These are phyloP conservation scores for Punctularia strigosozonata DNA, from an alignment of 768 basidiomycete genomes.

Conservation along the genomic window DNA sequence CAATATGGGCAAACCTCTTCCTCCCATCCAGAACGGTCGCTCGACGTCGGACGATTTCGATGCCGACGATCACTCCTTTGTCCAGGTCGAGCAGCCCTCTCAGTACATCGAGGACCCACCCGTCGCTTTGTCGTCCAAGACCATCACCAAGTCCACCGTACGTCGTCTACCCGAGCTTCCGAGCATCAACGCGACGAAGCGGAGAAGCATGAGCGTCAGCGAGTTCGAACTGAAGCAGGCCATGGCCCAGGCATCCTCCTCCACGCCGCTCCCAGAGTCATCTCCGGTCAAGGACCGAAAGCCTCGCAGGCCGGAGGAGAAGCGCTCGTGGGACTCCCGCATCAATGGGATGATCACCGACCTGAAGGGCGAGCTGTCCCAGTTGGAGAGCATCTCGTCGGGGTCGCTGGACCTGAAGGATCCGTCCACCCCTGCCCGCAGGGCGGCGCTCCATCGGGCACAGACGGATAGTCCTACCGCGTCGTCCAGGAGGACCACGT, in stretches of 20 bases:
- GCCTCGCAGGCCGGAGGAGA: constrained; percentile 20
- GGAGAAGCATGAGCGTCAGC: constrained; percentile 66
- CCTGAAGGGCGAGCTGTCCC: constrained; percentile 61
- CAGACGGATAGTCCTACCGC: constrained; percentile 20
- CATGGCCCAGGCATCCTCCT: constrained; percentile 22
- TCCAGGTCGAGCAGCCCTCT: constrained; percentile 41
- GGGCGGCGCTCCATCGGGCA: constrained; percentile 20
- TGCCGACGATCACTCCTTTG: constrained; percentile 42
- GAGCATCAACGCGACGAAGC: constrained; percentile 28
- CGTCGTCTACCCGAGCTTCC: constrained; percentile 7
- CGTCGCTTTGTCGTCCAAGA: no score
- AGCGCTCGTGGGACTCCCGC: constrained; percentile 30
- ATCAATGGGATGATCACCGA: constrained; percentile 58
- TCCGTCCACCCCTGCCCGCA: constrained; percentile 44
- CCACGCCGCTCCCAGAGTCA: constrained; percentile 25
- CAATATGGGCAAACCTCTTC: constrained; percentile 49
- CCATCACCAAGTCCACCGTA: constrained; percentile 14
- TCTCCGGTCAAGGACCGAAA: no score
- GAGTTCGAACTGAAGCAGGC: constrained; percentile 46
- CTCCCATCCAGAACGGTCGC: constrained; percentile 34
- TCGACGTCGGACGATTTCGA: constrained; percentile 26
- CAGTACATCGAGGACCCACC: constrained; percentile 13
- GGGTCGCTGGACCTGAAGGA: constrained; percentile 51
- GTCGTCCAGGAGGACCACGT: no score
- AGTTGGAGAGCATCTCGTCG: constrained; percentile 44